Conservation (phyloP, 2,329 filamentous ascomycete species). For the Harringtonia lauricola region DNA sequence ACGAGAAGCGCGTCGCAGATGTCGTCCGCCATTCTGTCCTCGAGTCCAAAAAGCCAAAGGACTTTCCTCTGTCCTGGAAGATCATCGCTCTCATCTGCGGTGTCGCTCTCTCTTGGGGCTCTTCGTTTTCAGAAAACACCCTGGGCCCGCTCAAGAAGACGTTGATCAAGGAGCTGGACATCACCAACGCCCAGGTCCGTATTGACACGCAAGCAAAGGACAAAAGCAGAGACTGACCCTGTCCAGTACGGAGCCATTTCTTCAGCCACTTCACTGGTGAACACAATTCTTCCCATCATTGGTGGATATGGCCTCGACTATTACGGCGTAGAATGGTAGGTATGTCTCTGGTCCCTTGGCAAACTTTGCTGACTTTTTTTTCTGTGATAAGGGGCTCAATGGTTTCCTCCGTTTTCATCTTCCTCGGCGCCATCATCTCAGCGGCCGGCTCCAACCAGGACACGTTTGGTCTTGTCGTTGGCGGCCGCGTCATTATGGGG, state of each 20-base stretch:
- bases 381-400: constrained; percentile 11
- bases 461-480: constrained; percentile 13
- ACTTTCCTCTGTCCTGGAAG: constrained; percentile 16
- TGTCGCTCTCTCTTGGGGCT: constrained; percentile 15
- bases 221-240: neutral
- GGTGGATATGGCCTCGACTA: constrained; percentile 17
- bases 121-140: constrained; percentile 16
- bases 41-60: constrained; percentile 6
- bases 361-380: neutral
- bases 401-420: constrained; percentile 13
- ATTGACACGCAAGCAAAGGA: neutral
- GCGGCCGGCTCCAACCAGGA: constrained; percentile 14
- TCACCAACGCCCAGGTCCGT: constrained; percentile 10
- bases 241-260: constrained; percentile 15
- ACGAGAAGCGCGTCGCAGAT: too few relatives aligned
- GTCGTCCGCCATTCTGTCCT: neutral
- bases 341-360: too few relatives aligned
- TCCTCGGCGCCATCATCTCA: constrained; percentile 15
- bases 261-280: constrained; percentile 15
- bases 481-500: constrained; percentile 16
- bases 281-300: constrained; percentile 16
- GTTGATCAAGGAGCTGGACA: constrained; percentile 11
- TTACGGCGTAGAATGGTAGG: constrained; percentile 16
- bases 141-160: constrained; percentile 16
- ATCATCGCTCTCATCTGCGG: constrained; percentile 13